phyloP scores from a whole-genome alignment of 1,284 basidiomycete genomes.

The Tilletia caries region DNA sequence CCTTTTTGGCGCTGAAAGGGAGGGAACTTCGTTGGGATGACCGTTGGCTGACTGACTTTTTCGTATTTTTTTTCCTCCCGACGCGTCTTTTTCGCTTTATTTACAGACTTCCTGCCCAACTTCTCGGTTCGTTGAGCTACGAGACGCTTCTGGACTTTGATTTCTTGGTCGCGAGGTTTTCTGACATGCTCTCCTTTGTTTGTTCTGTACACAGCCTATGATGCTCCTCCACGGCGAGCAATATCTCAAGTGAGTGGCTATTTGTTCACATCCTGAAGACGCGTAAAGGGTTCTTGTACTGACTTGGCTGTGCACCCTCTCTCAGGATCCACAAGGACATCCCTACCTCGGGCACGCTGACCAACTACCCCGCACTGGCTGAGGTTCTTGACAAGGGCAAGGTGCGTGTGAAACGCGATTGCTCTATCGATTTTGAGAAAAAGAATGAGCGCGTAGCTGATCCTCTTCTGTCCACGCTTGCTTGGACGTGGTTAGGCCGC shows the following conservation, averaged over 20 bases:
- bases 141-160: no score
- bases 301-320: background rate
- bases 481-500: slow-evolving; percentile 69
- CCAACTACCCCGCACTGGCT: slow-evolving; percentile 66
- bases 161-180: background rate
- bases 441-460: no score
- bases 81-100: background rate
- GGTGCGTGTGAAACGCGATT: slow-evolving; percentile 29
- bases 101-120: slow-evolving; percentile 80
- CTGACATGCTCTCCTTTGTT: background rate
- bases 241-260: slow-evolving; percentile 64
- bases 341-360: slow-evolving; percentile 78
- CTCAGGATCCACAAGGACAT: slow-evolving; percentile 72
- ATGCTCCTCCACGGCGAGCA: slow-evolving; percentile 98
- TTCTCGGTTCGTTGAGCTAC: slow-evolving; percentile 61
- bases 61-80: no score
- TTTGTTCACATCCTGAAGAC: background rate
- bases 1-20: background rate
- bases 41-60: no score
- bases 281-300: background rate
- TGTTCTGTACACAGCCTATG: slow-evolving; percentile 63
- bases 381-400: slow-evolving; percentile 59
- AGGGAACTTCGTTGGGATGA: background rate
- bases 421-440: slow-evolving; percentile 32
- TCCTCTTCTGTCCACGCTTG: background rate